phyloP scores from a whole-genome alignment of 306 rosid genomes.

The Bauhinia variegata region DNA sequence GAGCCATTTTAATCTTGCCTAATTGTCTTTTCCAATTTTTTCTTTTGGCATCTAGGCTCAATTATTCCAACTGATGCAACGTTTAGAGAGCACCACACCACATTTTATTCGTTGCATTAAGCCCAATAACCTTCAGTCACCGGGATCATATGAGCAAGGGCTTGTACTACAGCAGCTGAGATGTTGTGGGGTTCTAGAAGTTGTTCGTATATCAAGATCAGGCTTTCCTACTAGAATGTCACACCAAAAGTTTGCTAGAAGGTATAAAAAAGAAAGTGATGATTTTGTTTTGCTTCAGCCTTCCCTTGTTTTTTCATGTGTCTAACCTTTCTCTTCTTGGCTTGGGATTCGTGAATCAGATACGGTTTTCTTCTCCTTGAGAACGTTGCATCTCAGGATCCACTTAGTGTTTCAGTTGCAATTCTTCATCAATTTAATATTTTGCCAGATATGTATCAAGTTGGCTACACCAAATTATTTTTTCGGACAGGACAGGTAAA shows the following conservation, averaged over 20 bases:
- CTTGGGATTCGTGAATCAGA: conserved; percentile 56
- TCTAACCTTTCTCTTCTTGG: conserved; percentile 37
- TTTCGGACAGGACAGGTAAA: conserved; percentile 99
- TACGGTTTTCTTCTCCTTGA: conserved; percentile 97
- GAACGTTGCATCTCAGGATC: conserved; percentile 82
- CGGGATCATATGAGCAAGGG: conserved; percentile 89
- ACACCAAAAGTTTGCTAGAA: conserved; percentile 92
- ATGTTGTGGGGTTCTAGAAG: conserved; percentile 99
- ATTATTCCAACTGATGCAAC: conserved; percentile 92
- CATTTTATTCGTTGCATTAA: conserved; percentile 99
- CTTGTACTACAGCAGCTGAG: conserved; percentile 95
- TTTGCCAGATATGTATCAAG: conserved; percentile 98
- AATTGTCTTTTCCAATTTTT: conserved; percentile 23
- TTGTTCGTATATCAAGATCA: conserved; percentile 93
- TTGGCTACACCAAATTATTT: conserved; percentile 95
- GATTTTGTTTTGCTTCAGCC: conserved; percentile 11
- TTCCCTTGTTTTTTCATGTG: conserved; percentile 1
- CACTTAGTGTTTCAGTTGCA: conserved; percentile 94
- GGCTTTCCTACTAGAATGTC: conserved; percentile 99
- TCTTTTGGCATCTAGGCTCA: conserved; percentile 66
- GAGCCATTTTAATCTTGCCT: conserved; percentile 22
- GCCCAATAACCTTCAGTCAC: conserved; percentile 96
- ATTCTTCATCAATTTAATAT: conserved; percentile 98
- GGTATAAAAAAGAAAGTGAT: conserved; percentile 49
- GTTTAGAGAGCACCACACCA: conserved; percentile 93